A percentile compares a stretch with the other conserved stretches of the same genome.
These are phyloP conservation scores for Mortierella sp. DNA, from an alignment of 371 early-diverging fungal genomes.

Conservation along the genomic window DNA sequence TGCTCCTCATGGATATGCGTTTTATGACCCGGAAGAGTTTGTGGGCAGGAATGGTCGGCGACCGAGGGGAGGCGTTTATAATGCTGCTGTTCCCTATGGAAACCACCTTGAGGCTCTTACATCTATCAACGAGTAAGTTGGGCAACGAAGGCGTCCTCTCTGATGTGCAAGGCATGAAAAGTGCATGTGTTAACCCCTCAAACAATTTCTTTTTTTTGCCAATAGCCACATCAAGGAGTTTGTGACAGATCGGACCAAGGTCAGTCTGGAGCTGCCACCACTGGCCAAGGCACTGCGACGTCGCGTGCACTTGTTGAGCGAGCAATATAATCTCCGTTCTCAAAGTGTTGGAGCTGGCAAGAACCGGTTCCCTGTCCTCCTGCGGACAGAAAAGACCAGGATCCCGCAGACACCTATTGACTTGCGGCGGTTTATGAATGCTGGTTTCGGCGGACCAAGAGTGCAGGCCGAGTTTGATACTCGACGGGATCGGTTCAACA, in stretches of 20 bases:
- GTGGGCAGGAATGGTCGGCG: not conserved
- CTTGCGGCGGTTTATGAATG: constrained; percentile 60
- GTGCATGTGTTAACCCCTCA: not conserved
- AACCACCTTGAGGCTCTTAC: constrained; percentile 23
- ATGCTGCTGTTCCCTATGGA: constrained; percentile 18
- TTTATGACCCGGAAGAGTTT: not conserved
- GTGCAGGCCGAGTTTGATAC: not conserved
- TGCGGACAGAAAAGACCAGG: constrained; percentile 60
- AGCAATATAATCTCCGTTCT: constrained; percentile 63
- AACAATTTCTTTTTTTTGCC: not conserved
- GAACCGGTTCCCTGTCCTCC: constrained; percentile 52
- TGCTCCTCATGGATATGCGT: constrained; percentile 18
- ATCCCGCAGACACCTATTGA: constrained; percentile 61
- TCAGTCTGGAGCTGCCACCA: constrained; percentile 59
- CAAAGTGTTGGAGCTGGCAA: constrained; percentile 62
- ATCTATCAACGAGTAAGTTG: constrained; percentile 31
- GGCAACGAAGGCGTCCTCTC: no score
- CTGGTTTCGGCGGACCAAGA: constrained; percentile 14
- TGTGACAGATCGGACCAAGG: constrained; percentile 11
- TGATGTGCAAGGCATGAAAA: not conserved
- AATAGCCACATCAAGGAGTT: constrained; percentile 27
- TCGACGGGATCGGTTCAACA: constrained; percentile 2
- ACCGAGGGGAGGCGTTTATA: not conserved
- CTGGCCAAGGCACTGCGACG: constrained; percentile 62
- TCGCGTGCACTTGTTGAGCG: constrained; percentile 64